Evolutionary conservation across 352 stramenopile genomes (phyloP).

Genomic region (Phytophthora sp.): DNA sequence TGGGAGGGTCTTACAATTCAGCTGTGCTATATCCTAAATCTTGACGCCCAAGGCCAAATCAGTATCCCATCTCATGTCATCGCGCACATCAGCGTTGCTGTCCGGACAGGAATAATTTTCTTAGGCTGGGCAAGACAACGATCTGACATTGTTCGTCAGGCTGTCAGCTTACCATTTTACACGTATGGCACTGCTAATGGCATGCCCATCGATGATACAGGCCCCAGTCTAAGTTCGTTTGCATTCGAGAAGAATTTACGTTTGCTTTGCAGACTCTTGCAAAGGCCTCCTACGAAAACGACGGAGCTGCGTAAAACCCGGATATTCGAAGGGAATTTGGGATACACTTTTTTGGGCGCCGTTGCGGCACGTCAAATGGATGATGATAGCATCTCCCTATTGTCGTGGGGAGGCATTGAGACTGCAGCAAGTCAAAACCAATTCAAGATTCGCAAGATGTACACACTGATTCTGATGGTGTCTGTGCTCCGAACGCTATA

Average conservation of each 20-base stretch:
- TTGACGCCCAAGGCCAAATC: constrained; percentile 67
- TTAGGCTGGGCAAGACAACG: constrained; percentile 75
- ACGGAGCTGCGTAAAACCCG: constrained; percentile 23
- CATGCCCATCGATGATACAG: constrained; percentile 4
- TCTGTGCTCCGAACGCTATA: constrained; percentile 80
- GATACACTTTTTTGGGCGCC: constrained; percentile 70
- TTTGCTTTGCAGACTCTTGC: constrained; percentile 58
- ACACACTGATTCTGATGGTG: constrained; percentile 84
- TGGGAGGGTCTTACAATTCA: constrained; percentile 87
- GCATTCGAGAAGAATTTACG: constrained; percentile 67
- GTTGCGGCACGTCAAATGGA: constrained; percentile 33
- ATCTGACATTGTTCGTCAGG: constrained; percentile 66
- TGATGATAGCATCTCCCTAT: constrained; percentile 37
- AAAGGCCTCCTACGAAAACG: constrained; percentile 5
- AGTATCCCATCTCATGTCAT: constrained; percentile 55
- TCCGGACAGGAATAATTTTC: constrained; percentile 78
- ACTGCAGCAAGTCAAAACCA: constrained; percentile 37
- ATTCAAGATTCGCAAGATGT: constrained; percentile 82
- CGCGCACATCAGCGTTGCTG: constrained; percentile 65
- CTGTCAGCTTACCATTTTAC: constrained; percentile 68
- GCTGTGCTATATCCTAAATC: constrained; percentile 77
- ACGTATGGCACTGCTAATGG: constrained; percentile 18
- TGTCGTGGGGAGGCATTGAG: constrained; percentile 42
- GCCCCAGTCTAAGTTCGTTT: constrained; percentile 56
- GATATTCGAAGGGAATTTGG: constrained; percentile 55